A percentile compares a stretch with the other conserved stretches of the same genome.
Evolutionary conservation across 345 rosid species (phyloP).

Genomic region (Moricandia arvensis): DNA sequence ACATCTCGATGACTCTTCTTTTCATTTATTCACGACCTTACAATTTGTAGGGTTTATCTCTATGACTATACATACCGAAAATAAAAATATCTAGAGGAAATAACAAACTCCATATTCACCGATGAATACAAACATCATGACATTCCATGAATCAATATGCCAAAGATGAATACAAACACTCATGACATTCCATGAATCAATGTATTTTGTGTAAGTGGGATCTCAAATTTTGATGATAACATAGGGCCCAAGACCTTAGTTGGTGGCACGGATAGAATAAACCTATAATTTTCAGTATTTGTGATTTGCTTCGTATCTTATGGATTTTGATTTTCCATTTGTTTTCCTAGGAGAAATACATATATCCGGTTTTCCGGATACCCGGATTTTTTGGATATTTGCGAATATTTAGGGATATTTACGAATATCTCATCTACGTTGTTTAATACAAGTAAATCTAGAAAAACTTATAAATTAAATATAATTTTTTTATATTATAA

Average conservation of each 20-base stretch:
- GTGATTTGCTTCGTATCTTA: too few relatives aligned
- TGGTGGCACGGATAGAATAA: too few relatives aligned
- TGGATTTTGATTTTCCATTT: too few relatives aligned
- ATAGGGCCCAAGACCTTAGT: neutral
- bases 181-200: neutral
- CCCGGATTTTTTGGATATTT: too few relatives aligned
- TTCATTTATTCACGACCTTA: neutral
- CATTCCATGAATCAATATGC: neutral
- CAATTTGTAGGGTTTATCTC: neutral
- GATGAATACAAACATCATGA: neutral
- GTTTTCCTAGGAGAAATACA: too few relatives aligned
- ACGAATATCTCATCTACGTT: too few relatives aligned
- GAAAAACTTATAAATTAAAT: too few relatives aligned
- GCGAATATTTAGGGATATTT: too few relatives aligned
- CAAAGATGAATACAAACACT: neutral
- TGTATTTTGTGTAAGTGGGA: neutral
- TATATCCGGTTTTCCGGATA: too few relatives aligned
- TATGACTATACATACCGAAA: neutral
- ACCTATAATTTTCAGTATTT: too few relatives aligned
- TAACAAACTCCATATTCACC: neutral
- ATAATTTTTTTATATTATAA: too few relatives aligned
- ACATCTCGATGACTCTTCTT: neutral
- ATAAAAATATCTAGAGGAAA: neutral
- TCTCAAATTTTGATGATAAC: neutral
- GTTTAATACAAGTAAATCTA: too few relatives aligned